phyloP scores from a whole-genome alignment of 352 stramenopile species.

The Aphanomyces cochlioides region DNA sequence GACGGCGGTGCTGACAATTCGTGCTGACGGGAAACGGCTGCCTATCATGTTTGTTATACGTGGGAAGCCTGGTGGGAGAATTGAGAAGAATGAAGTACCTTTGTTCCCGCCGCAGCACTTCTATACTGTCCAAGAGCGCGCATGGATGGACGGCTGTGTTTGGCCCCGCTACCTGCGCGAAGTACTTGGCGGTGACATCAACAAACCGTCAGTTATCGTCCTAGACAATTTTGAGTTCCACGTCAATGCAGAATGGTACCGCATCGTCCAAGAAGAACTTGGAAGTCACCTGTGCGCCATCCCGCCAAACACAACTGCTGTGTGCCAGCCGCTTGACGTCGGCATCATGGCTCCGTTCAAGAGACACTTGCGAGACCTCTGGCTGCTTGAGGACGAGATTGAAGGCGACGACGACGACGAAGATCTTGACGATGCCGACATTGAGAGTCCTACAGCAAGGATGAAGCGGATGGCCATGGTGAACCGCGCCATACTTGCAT shows the following conservation, averaged over 20 bases:
- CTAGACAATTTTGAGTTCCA: slow-evolving; percentile 35
- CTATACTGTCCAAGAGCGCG: slow-evolving; percentile 2
- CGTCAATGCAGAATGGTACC: slow-evolving; percentile 13
- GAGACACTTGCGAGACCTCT: too few relatives aligned
- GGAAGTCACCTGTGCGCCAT: too few relatives aligned
- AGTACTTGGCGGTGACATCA: slow-evolving; percentile 18
- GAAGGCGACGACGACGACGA: too few relatives aligned
- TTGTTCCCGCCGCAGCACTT: slow-evolving; percentile 28
- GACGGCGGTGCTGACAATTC: slow-evolving; percentile 28
- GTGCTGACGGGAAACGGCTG: slow-evolving; percentile 32
- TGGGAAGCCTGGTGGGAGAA: slow-evolving; percentile 22
- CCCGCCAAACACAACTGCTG: too few relatives aligned
- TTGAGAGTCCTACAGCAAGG: too few relatives aligned
- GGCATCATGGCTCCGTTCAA: too few relatives aligned
- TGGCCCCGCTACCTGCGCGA: slow-evolving; percentile 29
- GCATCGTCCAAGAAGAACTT: too few relatives aligned
- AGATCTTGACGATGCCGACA: too few relatives aligned
- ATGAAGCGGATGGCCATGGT: too few relatives aligned
- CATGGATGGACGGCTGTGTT: slow-evolving; percentile 29
- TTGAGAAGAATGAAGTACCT: slow-evolving; percentile 28
- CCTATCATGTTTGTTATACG: slow-evolving; percentile 34
- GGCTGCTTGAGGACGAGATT: too few relatives aligned
- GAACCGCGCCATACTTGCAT: too few relatives aligned
- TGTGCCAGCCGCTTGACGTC: too few relatives aligned
- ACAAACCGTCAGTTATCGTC: slow-evolving; percentile 28